Percentiles rank a stretch among this genome's conserved stretches.
Evolutionary conservation across 495 filamentous ascomycete species (phyloP).

Genomic region (Penicillium riverlandense): DNA sequence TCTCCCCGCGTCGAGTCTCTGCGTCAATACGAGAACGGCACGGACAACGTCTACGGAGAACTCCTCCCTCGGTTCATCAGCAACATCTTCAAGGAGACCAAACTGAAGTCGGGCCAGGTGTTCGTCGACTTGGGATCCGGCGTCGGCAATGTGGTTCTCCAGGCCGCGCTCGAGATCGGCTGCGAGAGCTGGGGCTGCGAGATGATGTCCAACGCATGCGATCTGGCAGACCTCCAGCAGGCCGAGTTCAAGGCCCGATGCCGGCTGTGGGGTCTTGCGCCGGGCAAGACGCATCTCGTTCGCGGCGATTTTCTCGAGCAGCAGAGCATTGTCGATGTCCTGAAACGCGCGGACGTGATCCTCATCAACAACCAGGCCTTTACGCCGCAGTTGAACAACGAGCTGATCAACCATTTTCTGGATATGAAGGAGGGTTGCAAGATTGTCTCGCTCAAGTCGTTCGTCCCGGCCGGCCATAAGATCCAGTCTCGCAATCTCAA

Average conservation of each 20-base stretch:
- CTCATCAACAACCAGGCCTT: constrained; percentile 98
- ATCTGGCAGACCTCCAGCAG: constrained; percentile 77
- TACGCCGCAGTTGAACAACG: constrained; percentile 74
- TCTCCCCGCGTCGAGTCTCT: constrained; percentile 78
- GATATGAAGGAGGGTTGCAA: constrained; percentile 89
- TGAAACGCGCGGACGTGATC: constrained; percentile 83
- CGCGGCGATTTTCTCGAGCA: constrained; percentile 79
- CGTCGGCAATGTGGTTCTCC: constrained; percentile 90
- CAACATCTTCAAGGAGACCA: constrained; percentile 69
- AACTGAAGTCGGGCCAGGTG: constrained; percentile 68
- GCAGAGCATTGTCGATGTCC: constrained; percentile 56
- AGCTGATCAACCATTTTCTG: constrained; percentile 82
- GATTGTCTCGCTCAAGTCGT: constrained; percentile 78
- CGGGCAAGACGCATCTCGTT: constrained; percentile 73
- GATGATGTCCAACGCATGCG: constrained; percentile 82
- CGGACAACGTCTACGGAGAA: constrained; percentile 91
- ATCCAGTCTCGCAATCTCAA: constrained; percentile 62
- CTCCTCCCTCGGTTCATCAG: constrained; percentile 78
- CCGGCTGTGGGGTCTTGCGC: constrained; percentile 78
- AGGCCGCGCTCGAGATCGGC: constrained; percentile 88
- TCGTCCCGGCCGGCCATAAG: constrained; percentile 64
- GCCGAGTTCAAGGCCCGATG: constrained; percentile 80
- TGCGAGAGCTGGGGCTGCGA: constrained; percentile 96
- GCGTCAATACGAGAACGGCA: constrained; percentile 75
- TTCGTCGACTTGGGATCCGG: constrained; percentile 95